Evolutionary conservation across 768 basidiomycete species (phyloP), one percentile per base, ranked within the genome.

Genomic region (Lentinula detonsa): DNA sequence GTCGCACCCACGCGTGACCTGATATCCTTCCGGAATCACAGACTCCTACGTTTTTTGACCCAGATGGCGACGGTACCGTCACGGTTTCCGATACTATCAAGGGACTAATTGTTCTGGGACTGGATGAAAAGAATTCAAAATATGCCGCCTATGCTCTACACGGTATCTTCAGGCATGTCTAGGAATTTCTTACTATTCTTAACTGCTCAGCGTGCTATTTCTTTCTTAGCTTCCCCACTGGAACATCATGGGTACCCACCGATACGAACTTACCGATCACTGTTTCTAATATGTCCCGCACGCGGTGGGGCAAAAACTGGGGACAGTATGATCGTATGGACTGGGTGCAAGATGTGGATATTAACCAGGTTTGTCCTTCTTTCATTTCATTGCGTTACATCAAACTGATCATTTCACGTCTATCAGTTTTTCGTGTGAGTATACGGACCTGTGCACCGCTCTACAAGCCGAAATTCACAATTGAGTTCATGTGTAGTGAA

Each of bases 261-360:
- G 65, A 65, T 21, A 65, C 56, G 3, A 51, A 62, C 1, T 62
- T 70, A 23, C 69, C 70, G 2, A 70, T 71, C 8, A 51, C 61
- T 28, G 37, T 70, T 21, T 49, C 58, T 4, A 66, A 67, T 11
- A 64, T 71, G 64, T 46, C 51, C 35, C 45, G 52, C 9, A 70
- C 70, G 5, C 62, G 67, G 1, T 68, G 65, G 67, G 70, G 70
- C 1, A 65, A 62, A 40, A 68, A 68, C 54, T 71, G 70, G 70
- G 69, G 69, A 31, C 59, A 51, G 4, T 68, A 69, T 51, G 65
- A 67, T 34, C 60, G 70, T 1, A 60, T 69, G 3, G 67, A 66
- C n/a, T 68, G 66, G 69, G 61, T 64, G 15, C 60, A 53, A 40
- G 66, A 66, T 59, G 53, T 62, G 5, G 62, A 65, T 46, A 64